Conservation (phyloP, 148 eudicot species). For the Cornus controversa region DNA sequence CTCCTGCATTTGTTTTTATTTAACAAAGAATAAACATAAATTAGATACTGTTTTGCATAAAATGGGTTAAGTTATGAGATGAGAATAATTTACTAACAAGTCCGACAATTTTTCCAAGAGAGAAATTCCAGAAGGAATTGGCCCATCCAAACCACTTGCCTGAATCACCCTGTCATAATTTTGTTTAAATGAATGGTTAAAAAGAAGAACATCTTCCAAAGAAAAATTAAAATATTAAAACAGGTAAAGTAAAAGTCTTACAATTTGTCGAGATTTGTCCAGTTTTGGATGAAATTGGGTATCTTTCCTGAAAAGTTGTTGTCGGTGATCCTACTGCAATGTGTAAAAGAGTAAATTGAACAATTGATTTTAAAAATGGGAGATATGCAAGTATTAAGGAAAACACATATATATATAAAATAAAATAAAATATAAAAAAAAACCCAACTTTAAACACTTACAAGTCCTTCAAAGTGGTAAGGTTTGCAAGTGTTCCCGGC, state of each 20-base stretch:
- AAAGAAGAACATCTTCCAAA: neutral
- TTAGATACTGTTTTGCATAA: neutral
- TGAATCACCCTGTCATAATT: constrained; percentile 30
- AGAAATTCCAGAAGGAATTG: constrained; percentile 39
- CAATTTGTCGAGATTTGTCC: constrained; percentile 23
- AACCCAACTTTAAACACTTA: constrained; percentile 8
- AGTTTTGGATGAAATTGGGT: constrained; percentile 33
- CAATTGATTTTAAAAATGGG: neutral
- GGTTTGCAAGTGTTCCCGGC: constrained; percentile 28
- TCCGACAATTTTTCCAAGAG: constrained; percentile 27
- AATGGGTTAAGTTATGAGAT: neutral
- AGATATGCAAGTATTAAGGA: neutral
- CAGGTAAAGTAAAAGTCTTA: neutral
- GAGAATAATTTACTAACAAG: constrained; percentile 28
- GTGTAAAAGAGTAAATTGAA: neutral
- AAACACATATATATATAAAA: too few relatives aligned
- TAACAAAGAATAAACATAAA: neutral
- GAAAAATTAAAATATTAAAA: neutral
- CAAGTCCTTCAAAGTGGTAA: constrained; percentile 35
- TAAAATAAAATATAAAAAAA: too few relatives aligned
- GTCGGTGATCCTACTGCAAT: constrained; percentile 31
- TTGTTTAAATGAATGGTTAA: neutral
- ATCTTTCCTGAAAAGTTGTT: constrained; percentile 37
- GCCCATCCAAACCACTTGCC: constrained; percentile 42
- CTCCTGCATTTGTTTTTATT: constrained; percentile 29